phyloP scores from a whole-genome alignment of 495 filamentous ascomycete genomes.

The Zalerion maritima region DNA sequence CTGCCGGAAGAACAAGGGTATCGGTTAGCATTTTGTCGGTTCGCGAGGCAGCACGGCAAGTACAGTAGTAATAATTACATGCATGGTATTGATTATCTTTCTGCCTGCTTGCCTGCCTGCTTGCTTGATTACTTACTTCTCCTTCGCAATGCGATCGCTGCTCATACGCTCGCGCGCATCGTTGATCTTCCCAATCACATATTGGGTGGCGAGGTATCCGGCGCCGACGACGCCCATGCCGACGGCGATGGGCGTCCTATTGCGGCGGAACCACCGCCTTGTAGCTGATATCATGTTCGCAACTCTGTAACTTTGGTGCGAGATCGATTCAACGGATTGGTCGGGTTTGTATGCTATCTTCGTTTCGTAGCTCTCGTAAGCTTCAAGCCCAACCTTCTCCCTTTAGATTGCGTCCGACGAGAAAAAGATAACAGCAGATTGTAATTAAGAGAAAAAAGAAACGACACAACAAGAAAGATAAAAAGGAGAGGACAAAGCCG shows the following conservation, averaged over 20 bases:
- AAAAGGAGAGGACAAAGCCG: too few species aligned
- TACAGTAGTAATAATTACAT: not conserved
- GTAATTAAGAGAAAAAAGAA: too few species aligned
- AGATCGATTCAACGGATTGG: too few species aligned
- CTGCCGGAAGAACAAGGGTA: slow-evolving; percentile 26
- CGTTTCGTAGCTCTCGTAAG: too few species aligned
- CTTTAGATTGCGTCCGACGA: too few species aligned
- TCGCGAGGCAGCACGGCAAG: slow-evolving; percentile 1
- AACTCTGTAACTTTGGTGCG: too few species aligned
- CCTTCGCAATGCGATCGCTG: slow-evolving; percentile 83
- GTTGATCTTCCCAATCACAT: slow-evolving; percentile 76
- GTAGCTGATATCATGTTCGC: slow-evolving; percentile 73
- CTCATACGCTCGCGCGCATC: slow-evolving; percentile 91
- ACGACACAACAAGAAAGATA: too few species aligned
- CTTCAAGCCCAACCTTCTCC: too few species aligned
- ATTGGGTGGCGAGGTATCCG: slow-evolving; percentile 85
- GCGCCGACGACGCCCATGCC: slow-evolving; percentile 74
- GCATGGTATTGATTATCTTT: not conserved
- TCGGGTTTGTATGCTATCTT: too few species aligned
- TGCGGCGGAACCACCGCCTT: slow-evolving; percentile 78
- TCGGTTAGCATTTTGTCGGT: slow-evolving; percentile 8
- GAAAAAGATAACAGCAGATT: too few species aligned
- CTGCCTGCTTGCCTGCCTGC: too few species aligned
- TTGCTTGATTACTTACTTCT: slow-evolving; percentile 53
- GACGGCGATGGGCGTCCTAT: slow-evolving; percentile 78